phyloP scores from a whole-genome alignment of 2,329 filamentous ascomycete genomes.

The Uncinocarpus reesii region DNA sequence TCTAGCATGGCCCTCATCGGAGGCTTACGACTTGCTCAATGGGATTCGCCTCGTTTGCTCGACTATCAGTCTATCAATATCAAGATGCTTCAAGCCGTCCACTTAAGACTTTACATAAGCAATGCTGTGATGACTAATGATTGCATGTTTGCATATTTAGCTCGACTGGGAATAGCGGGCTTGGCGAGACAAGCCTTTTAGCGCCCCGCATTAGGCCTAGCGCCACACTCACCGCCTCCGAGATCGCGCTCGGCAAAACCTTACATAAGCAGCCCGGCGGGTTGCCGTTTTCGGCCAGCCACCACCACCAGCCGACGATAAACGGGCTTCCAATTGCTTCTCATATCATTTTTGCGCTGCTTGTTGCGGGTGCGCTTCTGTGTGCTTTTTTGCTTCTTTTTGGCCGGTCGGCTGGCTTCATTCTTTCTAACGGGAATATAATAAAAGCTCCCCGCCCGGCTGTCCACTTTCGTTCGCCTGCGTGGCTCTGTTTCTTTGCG shows the following conservation, averaged over 20 bases:
- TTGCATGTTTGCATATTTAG: too few species aligned
- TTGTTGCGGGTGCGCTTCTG: too few species aligned
- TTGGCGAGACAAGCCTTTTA: not conserved
- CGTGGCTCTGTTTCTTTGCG: not conserved
- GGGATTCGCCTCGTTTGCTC: too few species aligned
- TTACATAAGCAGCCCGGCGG: not conserved
- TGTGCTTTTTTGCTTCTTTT: not conserved
- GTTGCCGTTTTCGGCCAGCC: not conserved
- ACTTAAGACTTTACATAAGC: too few species aligned
- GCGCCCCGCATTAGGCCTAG: not conserved
- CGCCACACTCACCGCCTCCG: constrained; percentile 3
- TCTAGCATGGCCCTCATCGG: too few species aligned
- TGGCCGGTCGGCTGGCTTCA: not conserved
- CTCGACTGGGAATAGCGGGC: not conserved
- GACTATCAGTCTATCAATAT: too few species aligned
- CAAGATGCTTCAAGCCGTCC: too few species aligned
- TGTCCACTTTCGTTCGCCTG: not conserved
- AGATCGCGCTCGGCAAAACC: not conserved
- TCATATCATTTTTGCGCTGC: not conserved
- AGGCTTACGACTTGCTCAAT: too few species aligned
- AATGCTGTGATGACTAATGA: too few species aligned
- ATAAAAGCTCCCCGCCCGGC: too few species aligned
- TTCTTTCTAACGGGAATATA: too few species aligned
- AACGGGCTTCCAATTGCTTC: not conserved
- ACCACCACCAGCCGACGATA: constrained; percentile 7